These are phyloP conservation scores for Xylaria sp. DNA, from an alignment of 2,329 filamentous ascomycete genomes.

Conservation along the genomic window DNA sequence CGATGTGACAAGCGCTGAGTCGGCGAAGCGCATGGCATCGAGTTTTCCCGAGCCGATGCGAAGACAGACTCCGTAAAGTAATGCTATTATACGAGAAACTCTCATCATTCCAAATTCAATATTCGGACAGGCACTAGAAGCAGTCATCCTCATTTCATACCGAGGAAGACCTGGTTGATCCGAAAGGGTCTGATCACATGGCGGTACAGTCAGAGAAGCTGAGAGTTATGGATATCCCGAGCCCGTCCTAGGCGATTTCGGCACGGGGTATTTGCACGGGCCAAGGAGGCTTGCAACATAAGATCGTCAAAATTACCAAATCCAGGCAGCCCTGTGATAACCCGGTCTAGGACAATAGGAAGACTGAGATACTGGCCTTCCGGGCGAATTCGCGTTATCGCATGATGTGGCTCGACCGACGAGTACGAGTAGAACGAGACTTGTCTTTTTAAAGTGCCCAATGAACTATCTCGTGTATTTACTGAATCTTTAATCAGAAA, in stretches of 20 bases:
- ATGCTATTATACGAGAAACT: not conserved
- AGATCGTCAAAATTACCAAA: not conserved
- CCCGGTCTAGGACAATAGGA: not conserved
- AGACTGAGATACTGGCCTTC: not conserved
- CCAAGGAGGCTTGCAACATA: not conserved
- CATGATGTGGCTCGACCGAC: conserved; percentile 3
- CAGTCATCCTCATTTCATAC: not conserved
- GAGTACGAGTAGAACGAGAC: not conserved
- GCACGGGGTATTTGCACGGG: conserved; percentile 14
- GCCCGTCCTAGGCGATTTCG: conserved; percentile 3
- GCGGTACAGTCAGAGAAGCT: not conserved
- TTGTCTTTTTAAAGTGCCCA: not conserved
- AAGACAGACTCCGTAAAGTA: not conserved
- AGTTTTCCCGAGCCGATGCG: conserved; percentile 27
- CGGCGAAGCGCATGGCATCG: conserved; percentile 2
- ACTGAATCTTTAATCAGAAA: not conserved
- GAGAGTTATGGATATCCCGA: conserved; percentile 14
- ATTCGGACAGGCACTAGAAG: not conserved
- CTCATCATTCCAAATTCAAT: conserved; percentile 3
- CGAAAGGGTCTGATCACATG: not conserved
- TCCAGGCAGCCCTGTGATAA: conserved; percentile 1
- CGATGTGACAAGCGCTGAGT: conserved; percentile 4
- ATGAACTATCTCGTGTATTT: not conserved
- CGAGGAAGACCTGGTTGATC: not conserved
- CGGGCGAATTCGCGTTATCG: not conserved